A percentile compares a stretch with the other conserved stretches of the same genome.
These are phyloP conservation scores for Lepiota subincarnata DNA, from an alignment of 768 basidiomycete genomes.

Conservation along the genomic window DNA sequence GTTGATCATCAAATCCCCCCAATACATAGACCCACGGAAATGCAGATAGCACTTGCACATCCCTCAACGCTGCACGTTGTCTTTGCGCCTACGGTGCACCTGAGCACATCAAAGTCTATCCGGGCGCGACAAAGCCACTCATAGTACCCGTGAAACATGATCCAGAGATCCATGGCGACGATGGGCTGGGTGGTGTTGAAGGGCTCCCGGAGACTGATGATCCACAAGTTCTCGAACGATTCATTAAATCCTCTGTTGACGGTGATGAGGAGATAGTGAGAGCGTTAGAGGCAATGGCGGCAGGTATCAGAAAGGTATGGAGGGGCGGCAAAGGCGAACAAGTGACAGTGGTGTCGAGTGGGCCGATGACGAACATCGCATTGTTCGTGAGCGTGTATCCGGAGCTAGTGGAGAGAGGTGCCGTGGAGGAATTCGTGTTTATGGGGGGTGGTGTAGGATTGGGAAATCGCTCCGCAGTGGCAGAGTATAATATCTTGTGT, in stretches of 20 bases:
- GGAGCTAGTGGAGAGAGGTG: constrained; percentile 37
- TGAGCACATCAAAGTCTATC: constrained; percentile 52
- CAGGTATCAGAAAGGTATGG: constrained; percentile 51
- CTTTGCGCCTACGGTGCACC: constrained; percentile 71
- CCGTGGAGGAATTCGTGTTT: constrained; percentile 69
- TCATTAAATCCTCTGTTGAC: constrained; percentile 32
- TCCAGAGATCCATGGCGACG: constrained; percentile 76
- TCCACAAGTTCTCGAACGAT: constrained; percentile 44
- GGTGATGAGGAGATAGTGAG: constrained; percentile 36
- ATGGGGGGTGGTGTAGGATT: constrained; percentile 92
- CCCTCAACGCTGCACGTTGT: constrained; percentile 72
- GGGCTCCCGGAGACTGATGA: constrained; percentile 55
- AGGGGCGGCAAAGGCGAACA: constrained; percentile 53
- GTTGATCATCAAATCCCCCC: neutral
- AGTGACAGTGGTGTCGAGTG: constrained; percentile 69
- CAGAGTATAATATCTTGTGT: constrained; percentile 80
- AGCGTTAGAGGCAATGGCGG: constrained; percentile 70
- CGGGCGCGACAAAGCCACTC: constrained; percentile 69
- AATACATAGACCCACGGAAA: constrained; percentile 74
- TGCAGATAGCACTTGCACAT: constrained; percentile 54
- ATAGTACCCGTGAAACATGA: constrained; percentile 58
- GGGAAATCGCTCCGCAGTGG: constrained; percentile 76
- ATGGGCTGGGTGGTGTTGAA: constrained; percentile 82
- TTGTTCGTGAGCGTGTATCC: constrained; percentile 57
- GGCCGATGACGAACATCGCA: constrained; percentile 83